phyloP scores from a whole-genome alignment of 2,329 filamentous ascomycete species.

The Pseudogymnoascus sp. region DNA sequence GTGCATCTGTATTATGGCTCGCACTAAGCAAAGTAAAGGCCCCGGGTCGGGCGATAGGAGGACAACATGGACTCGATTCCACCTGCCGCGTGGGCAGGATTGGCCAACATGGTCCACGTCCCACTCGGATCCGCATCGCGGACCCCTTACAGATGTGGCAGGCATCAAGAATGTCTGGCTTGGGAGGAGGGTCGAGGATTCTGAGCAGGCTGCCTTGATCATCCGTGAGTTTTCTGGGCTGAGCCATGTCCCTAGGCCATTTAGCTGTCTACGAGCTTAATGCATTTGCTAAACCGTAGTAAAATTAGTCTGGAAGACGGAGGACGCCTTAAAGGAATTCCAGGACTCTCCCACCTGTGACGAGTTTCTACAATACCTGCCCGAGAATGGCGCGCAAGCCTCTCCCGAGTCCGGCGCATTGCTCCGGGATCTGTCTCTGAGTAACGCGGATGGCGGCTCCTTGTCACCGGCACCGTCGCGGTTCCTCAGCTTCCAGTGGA shows the following conservation, averaged over 20 bases:
- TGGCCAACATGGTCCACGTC: conserved; percentile 21
- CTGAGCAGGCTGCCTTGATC: conserved; percentile 20
- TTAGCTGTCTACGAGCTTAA: neutral
- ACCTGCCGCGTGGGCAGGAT: conserved; percentile 19
- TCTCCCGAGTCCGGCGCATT: neutral
- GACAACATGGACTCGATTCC: conserved; percentile 20
- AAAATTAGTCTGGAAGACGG: neutral
- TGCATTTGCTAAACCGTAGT: neutral
- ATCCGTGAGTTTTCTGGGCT: conserved; percentile 1
- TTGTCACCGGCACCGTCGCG: neutral
- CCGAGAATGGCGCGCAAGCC: neutral
- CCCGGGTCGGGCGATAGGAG: neutral
- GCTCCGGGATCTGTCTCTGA: neutral
- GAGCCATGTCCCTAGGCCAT: neutral
- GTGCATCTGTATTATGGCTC: neutral
- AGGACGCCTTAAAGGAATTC: neutral
- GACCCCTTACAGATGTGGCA: neutral
- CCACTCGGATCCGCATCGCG: conserved; percentile 15
- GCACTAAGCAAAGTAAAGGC: neutral
- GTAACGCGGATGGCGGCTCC: neutral
- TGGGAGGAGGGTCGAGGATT: conserved; percentile 22
- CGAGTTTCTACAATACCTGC: neutral
- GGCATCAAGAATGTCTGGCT: conserved; percentile 27
- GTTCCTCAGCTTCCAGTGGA: neutral
- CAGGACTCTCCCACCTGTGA: neutral